phyloP scores from a whole-genome alignment of 495 filamentous ascomycete genomes.

The Halenospora varia region DNA sequence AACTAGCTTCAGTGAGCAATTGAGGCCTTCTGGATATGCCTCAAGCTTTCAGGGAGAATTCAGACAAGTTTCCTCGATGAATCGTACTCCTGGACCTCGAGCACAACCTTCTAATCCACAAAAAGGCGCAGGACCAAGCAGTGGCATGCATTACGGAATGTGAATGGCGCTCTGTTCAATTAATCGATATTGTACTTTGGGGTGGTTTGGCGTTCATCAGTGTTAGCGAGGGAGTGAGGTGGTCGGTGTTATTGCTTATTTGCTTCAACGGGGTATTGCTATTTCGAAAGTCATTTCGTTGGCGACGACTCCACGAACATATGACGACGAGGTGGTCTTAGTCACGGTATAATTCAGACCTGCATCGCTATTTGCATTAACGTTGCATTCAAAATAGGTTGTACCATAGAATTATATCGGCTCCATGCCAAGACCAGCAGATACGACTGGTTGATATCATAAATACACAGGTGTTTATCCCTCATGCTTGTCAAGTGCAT shows the following conservation, averaged over 20 bases:
- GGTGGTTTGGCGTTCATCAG: not conserved
- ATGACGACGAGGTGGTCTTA: not conserved
- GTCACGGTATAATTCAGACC: not conserved
- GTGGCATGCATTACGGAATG: slow-evolving; percentile 7
- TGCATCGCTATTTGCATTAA: slow-evolving; percentile 10
- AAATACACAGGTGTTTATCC: not conserved
- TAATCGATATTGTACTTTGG: too few relatives aligned
- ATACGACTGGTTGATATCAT: not conserved
- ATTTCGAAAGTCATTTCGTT: slow-evolving; percentile 10
- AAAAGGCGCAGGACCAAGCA: not conserved
- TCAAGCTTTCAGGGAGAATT: slow-evolving; percentile 17
- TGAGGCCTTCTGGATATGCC: slow-evolving; percentile 4
- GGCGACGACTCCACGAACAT: not conserved
- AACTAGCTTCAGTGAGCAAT: not conserved
- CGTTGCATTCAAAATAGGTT: not conserved
- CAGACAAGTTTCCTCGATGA: not conserved
- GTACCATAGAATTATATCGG: slow-evolving; percentile 13
- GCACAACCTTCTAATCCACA: not conserved
- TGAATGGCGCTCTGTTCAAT: not conserved
- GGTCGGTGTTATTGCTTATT: not conserved
- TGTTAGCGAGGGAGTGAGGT: not conserved
- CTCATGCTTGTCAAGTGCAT: not conserved
- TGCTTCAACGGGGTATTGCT: slow-evolving; percentile 5
- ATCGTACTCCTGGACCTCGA: not conserved
- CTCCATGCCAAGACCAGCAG: not conserved